A percentile compares a stretch with the other conserved stretches of the same genome.
phyloP scores from a whole-genome alignment of 768 basidiomycete genomes.

The Phanerochaete sordida region DNA sequence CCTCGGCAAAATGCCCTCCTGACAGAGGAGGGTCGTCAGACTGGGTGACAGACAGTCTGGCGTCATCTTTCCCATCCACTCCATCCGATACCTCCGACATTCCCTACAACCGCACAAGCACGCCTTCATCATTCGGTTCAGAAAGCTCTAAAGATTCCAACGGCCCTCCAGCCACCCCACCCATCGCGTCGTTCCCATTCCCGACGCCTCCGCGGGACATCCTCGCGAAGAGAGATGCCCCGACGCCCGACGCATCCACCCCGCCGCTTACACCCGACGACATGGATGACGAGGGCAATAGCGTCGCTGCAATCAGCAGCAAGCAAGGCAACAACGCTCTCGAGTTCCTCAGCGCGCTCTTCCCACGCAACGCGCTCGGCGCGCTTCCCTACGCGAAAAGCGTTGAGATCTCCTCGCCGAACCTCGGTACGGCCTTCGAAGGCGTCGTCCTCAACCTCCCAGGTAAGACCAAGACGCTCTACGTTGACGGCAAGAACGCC shows the following conservation, averaged over 20 bases:
- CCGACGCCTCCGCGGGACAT: slow-evolving; percentile 24
- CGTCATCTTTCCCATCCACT: slow-evolving; percentile 40
- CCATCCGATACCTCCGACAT: slow-evolving; percentile 33
- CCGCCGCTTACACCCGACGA: slow-evolving; percentile 81
- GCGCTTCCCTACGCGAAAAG: slow-evolving; percentile 72
- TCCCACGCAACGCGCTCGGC: slow-evolving; percentile 66
- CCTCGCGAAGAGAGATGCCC: slow-evolving; percentile 14
- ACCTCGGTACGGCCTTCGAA: slow-evolving; percentile 66
- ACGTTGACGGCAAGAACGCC: slow-evolving; percentile 82
- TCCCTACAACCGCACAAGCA: slow-evolving; percentile 13
- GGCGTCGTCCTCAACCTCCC: slow-evolving; percentile 77
- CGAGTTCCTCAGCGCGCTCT: slow-evolving; percentile 75
- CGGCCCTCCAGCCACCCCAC: slow-evolving; percentile 12
- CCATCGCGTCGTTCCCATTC: slow-evolving; percentile 13
- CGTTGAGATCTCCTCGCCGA: slow-evolving; percentile 68
- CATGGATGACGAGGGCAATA: slow-evolving; percentile 41
- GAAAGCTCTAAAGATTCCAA: slow-evolving; percentile 22
- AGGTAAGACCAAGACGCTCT: slow-evolving; percentile 69
- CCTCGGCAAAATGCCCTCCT: slow-evolving; percentile 90
- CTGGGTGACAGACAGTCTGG: slow-evolving; percentile 92
- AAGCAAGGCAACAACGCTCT: slow-evolving; percentile 60
- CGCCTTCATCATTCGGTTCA: slow-evolving; percentile 35
- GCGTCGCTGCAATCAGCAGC: slow-evolving; percentile 38
- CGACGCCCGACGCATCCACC: slow-evolving; percentile 46
- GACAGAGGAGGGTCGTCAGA: slow-evolving; percentile 94